A percentile compares a stretch with the other conserved stretches of the same genome.
These are phyloP conservation scores for Zea luxurians DNA, from an alignment of 176 grass and related monocot genomes.

Conservation along the genomic window DNA sequence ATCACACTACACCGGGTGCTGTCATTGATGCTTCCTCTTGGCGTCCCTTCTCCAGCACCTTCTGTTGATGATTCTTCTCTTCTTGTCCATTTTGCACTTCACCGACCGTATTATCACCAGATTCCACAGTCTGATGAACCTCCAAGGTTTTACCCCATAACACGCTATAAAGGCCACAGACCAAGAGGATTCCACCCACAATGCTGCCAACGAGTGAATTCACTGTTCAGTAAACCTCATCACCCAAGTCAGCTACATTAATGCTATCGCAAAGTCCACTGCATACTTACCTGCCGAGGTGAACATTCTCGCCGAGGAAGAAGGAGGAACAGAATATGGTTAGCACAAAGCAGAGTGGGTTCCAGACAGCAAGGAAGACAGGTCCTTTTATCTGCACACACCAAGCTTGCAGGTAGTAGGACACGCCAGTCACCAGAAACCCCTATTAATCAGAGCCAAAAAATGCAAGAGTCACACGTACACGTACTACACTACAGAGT, in stretches of 20 bases:
- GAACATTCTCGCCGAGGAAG: slow-evolving; percentile 35
- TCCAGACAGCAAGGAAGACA: slow-evolving; percentile 47
- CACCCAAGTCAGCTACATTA: too few relatives aligned
- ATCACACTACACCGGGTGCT: neutral
- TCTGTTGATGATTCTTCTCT: neutral
- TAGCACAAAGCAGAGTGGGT: slow-evolving; percentile 38
- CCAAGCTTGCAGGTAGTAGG: slow-evolving; percentile 52
- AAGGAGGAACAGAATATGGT: slow-evolving; percentile 35
- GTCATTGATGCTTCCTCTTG: neutral
- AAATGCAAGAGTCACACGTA: too few relatives aligned
- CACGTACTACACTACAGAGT: too few relatives aligned
- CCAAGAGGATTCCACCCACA: slow-evolving; percentile 2
- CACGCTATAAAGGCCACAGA: neutral
- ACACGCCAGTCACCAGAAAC: slow-evolving; percentile 27
- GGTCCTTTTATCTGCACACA: slow-evolving; percentile 43
- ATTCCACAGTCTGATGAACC: neutral
- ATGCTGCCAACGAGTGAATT: neutral
- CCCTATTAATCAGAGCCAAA: slow-evolving; percentile 11
- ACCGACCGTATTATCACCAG: neutral
- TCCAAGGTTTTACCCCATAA: slow-evolving; percentile 6
- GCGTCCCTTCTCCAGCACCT: neutral
- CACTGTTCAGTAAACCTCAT: neutral
- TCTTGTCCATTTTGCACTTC: neutral
- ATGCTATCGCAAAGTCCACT: neutral
- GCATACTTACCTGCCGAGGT: slow-evolving; percentile 35